Evolutionary conservation across 2,329 filamentous ascomycete genomes (phyloP).

Genomic region (Hypoxylon sp.): DNA sequence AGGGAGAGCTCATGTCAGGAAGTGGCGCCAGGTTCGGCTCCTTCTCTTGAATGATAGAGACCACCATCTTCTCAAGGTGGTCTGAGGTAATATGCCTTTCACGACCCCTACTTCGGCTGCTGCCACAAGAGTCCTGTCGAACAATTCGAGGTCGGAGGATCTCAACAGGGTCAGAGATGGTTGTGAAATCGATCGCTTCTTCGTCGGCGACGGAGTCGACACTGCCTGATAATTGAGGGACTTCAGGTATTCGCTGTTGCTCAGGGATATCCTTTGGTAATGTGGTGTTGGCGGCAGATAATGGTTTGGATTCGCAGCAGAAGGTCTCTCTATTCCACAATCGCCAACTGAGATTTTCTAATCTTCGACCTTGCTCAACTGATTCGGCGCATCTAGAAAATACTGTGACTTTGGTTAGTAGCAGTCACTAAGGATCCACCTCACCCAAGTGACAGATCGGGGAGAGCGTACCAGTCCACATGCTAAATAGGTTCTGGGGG

Average conservation of each 20-base stretch:
- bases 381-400: constrained; percentile 96
- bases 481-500: constrained; percentile 92
- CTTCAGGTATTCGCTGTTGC: constrained; percentile 62
- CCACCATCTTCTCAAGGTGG: constrained; percentile 93
- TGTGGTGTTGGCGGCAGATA: constrained; percentile 62
- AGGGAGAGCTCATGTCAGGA: constrained; percentile 59
- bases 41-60: constrained; percentile 91
- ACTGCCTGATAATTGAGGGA: constrained; percentile 82
- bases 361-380: constrained; percentile 89
- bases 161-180: constrained; percentile 69
- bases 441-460: constrained; percentile 9
- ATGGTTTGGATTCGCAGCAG: constrained; percentile 79
- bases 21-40: constrained; percentile 73
- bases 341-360: constrained; percentile 97
- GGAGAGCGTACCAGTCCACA: constrained; percentile 87
- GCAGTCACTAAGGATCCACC: constrained; percentile 21
- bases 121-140: constrained; percentile 78
- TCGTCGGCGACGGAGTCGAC: constrained; percentile 82
- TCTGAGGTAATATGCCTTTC: constrained; percentile 94
- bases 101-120: constrained; percentile 78
- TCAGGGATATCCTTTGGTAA: constrained; percentile 66
- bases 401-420: constrained; percentile 69
- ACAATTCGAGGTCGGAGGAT: constrained; percentile 77
- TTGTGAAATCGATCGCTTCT: constrained; percentile 71
- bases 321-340: constrained; percentile 95